phyloP scores from a whole-genome alignment of 139 green algal genomes.

The Limnomonas spitsbergensis region DNA sequence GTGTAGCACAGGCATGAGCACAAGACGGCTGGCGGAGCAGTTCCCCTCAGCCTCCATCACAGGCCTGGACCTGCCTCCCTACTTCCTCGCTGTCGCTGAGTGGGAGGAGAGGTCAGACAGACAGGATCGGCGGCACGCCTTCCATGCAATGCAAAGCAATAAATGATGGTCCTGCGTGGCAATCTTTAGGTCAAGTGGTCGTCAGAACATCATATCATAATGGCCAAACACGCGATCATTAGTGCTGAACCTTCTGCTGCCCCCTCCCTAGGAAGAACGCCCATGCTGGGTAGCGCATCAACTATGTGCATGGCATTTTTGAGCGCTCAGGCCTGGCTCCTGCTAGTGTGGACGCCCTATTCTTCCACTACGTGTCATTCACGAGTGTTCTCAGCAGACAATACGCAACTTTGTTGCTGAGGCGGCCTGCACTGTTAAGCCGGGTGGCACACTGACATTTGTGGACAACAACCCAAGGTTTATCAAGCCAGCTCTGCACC shows the following conservation, averaged over 20 bases:
- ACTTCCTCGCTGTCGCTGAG: conserved; percentile 88
- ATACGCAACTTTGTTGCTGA: conserved; percentile 57
- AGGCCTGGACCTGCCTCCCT: conserved; percentile 76
- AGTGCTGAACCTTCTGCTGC: no score
- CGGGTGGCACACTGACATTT: conserved; percentile 67
- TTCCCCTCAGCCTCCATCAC: conserved; percentile 40
- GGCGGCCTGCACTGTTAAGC: conserved; percentile 64
- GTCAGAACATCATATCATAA: no score
- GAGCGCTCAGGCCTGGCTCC: conserved; percentile 58
- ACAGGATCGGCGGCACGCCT: no score
- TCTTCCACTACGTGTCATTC: conserved; percentile 60
- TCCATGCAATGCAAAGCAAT: no score
- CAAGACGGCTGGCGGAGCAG: conserved; percentile 52
- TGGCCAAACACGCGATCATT: no score
- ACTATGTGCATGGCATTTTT: conserved; percentile 67
- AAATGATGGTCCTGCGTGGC: no score
- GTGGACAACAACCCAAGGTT: conserved; percentile 76
- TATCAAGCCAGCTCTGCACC: no score
- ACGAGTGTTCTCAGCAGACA: conserved; percentile 74
- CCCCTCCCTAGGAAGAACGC: no score
- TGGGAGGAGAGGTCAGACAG: conserved; percentile 41
- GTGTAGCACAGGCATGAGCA: conserved; percentile 80
- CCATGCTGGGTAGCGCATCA: no score
- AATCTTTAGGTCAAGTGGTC: no score
- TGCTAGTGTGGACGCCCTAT: conserved; percentile 70